Evolutionary conservation across 352 stramenopile genomes (phyloP).

Genomic region (Globisporangium takayamanum): DNA sequence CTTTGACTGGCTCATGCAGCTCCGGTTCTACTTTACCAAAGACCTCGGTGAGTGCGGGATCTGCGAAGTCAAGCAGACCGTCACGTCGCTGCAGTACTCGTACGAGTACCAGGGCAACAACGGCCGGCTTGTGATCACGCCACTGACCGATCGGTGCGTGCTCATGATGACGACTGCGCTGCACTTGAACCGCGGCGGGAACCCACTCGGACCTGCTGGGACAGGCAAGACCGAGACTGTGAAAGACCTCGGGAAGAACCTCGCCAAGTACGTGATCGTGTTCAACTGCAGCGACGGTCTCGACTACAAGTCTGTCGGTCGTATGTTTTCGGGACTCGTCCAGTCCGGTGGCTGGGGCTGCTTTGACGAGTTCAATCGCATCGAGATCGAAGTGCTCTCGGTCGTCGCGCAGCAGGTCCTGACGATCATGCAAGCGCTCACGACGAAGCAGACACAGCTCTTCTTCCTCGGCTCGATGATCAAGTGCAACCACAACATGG

Average conservation of each 20-base stretch:
- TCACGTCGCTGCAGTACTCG: constrained; percentile 80
- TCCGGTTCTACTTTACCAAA: constrained; percentile 86
- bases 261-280: constrained; percentile 93
- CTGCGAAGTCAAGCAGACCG: constrained; percentile 84
- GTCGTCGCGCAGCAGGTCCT: constrained; percentile 91
- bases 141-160: constrained; percentile 90
- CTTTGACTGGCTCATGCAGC: constrained; percentile 89
- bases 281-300: constrained; percentile 94
- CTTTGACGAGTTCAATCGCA: constrained; percentile 96
- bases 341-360: constrained; percentile 92
- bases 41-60: constrained; percentile 73
- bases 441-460: constrained; percentile 59
- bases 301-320: constrained; percentile 92
- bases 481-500: constrained; percentile 84
- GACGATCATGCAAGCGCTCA: constrained; percentile 87
- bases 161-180: constrained; percentile 92
- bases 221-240: constrained; percentile 94
- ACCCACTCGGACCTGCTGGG: constrained; percentile 87
- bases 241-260: constrained; percentile 91
- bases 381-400: constrained; percentile 93
- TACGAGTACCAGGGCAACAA: constrained; percentile 88
- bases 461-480: constrained; percentile 86
- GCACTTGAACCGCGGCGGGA: constrained; percentile 88
- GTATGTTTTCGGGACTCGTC: constrained; percentile 91
- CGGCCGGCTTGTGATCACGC: constrained; percentile 89